A percentile compares a stretch with the other conserved stretches of the same genome.
These are phyloP conservation scores for Polyplosphaeria fusca DNA, from an alignment of 495 filamentous ascomycete genomes.

Conservation along the genomic window DNA sequence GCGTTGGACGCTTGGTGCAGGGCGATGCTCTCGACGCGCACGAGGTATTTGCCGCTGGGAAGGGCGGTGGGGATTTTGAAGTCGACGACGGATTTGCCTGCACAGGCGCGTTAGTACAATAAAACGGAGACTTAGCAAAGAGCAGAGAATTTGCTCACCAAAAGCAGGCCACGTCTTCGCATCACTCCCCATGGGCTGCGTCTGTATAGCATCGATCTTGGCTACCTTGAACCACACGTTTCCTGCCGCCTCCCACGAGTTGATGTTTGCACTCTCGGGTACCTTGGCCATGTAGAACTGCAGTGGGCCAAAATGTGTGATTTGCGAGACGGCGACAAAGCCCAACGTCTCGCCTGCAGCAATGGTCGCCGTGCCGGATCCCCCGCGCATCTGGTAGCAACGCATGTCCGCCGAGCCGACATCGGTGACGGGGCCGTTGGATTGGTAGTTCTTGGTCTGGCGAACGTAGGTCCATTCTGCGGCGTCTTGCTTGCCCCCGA, in stretches of 20 bases:
- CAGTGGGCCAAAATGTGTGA: conserved; percentile 23
- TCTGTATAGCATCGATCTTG: conserved; percentile 16
- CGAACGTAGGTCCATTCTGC: conserved; percentile 23
- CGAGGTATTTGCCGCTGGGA: conserved; percentile 58
- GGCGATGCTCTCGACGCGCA: conserved; percentile 60
- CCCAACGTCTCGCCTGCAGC: conserved; percentile 21
- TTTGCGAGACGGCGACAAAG: conserved; percentile 14
- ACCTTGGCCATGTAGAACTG: conserved; percentile 31
- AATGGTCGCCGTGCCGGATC: conserved; percentile 16
- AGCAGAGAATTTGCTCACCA: too few species aligned
- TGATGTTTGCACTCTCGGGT: conserved; percentile 20
- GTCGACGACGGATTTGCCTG: conserved; percentile 10
- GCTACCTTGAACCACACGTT: conserved; percentile 29
- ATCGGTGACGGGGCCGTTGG: conserved; percentile 18
- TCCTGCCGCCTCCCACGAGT: conserved; percentile 26
- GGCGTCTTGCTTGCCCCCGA: conserved; percentile 10
- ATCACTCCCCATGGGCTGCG: not conserved
- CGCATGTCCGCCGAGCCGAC: conserved; percentile 25
- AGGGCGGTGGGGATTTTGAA: conserved; percentile 55
- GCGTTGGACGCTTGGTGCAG: conserved; percentile 42
- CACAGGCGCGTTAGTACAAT: not conserved
- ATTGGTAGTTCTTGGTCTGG: conserved; percentile 30
- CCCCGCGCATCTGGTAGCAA: conserved; percentile 21
- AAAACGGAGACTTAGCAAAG: not conserved
- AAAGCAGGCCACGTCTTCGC: conserved; percentile 27